phyloP scores from a whole-genome alignment of 108 stramenopile species.

The Pseudonitzschia multiseries region DNA sequence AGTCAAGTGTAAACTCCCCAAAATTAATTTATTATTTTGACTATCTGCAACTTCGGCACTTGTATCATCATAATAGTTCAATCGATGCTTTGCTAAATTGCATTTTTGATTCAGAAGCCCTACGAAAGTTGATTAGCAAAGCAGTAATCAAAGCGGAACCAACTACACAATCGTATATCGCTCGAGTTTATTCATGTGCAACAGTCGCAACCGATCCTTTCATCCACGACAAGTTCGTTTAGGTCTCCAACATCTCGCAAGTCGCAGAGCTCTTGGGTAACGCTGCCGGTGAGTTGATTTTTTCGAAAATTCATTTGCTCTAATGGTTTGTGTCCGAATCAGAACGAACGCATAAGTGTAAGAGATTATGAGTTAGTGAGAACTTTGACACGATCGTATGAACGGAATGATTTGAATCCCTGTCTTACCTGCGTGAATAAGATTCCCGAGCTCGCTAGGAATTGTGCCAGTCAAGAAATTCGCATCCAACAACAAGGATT shows the following conservation, averaged over 20 bases:
- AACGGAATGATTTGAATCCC: too few species aligned
- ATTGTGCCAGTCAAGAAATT: constrained; percentile 41
- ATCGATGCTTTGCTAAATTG: too few species aligned
- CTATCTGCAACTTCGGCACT: too few species aligned
- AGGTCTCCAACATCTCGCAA: constrained; percentile 15
- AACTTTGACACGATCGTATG: too few species aligned
- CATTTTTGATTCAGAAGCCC: too few species aligned
- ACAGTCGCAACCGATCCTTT: constrained; percentile 30
- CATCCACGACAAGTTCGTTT: constrained; percentile 26
- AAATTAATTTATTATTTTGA: too few species aligned
- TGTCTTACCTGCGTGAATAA: constrained; percentile 32
- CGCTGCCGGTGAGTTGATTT: constrained; percentile 28
- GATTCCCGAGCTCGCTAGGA: constrained; percentile 38
- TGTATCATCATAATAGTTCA: background rate
- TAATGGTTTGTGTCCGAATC: background rate
- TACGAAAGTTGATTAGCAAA: too few species aligned
- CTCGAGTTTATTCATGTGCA: constrained; percentile 8
- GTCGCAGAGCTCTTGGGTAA: constrained; percentile 30
- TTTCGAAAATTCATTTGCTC: constrained; percentile 32
- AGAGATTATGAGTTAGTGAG: too few species aligned
- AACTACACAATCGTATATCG: background rate
- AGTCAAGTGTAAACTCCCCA: too few species aligned
- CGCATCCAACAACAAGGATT: constrained; percentile 26
- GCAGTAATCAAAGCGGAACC: too few species aligned
- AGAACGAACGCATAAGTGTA: too few species aligned